Percentiles rank a stretch among this genome's conserved stretches.
Evolutionary conservation across 768 basidiomycete genomes (phyloP).

Genomic region (Termitomyces eurrhizus): DNA sequence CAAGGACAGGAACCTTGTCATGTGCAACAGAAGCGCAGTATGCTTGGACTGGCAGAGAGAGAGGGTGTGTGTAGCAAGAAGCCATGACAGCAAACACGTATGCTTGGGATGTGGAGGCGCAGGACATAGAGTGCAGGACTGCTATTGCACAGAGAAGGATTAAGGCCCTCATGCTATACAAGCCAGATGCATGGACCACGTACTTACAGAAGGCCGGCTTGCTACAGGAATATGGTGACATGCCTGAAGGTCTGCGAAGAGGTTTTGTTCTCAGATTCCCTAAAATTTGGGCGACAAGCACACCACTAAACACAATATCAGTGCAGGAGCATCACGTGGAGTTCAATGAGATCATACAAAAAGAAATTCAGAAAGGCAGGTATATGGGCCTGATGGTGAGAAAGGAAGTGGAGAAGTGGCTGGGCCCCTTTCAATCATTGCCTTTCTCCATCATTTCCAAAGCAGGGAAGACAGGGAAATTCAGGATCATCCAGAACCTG

Average conservation of each 20-base stretch:
- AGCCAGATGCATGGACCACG: no score
- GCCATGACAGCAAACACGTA: constrained; percentile 10
- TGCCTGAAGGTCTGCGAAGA: no score
- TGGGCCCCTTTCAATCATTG: constrained; percentile 28
- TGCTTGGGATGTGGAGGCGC: constrained; percentile 4
- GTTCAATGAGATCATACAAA: constrained; percentile 7
- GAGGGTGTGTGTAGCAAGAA: background rate
- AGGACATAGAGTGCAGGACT: no score
- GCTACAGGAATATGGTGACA: no score
- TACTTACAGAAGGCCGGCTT: no score
- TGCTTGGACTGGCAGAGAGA: constrained; percentile 3
- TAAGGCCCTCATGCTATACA: no score
- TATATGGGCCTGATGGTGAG: constrained; percentile 18
- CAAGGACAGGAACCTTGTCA: background rate
- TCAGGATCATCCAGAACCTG: constrained; percentile 24
- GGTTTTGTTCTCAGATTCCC: no score
- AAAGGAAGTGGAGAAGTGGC: constrained; percentile 8
- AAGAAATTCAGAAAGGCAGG: constrained; percentile 10
- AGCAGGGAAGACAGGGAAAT: constrained; percentile 17
- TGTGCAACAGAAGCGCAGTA: background rate
- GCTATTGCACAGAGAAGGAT: no score
- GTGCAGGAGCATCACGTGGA: background rate
- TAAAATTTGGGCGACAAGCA: no score
- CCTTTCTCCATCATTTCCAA: constrained; percentile 26
- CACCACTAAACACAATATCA: no score